Evolutionary conservation across 1,284 basidiomycete species (phyloP), one percentile per base, ranked within the genome.

Genomic region (Bjerkandera adusta): DNA sequence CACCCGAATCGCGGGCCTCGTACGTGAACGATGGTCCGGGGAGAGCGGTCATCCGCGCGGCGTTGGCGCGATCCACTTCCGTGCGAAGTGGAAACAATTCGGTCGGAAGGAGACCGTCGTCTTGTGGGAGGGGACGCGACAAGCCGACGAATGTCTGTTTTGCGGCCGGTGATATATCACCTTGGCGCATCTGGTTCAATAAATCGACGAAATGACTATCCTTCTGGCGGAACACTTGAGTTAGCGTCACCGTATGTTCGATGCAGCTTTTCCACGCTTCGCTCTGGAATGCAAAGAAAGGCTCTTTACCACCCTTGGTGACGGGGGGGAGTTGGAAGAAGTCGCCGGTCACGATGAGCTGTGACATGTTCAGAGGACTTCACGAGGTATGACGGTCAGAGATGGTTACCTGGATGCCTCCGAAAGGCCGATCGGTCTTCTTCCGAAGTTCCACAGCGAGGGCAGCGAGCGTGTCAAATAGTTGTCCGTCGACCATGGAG

Each of bases 311-410:
- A n/a, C 65, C 65, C 53, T 77, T 77, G 12, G 75, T 77, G 10
- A 99, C 93, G 0, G 97, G 96, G 1, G 97, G 97, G 5, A 99
- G 73, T 66, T 99, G 95, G 68, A 92, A 97, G 68, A 98, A 99
- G 63, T 99, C 95, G 18, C 95, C 95, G 1, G 92, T 95, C 11
- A 97, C 76, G 51, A 95, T 81, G 50, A 99, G 70, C 85, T 85
- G 65, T n/a, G n/a, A n/a, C n/a, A n/a, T n/a, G 1, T 13, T 25
- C 15, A 38, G 27, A 4, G 22, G 24, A 21, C 26, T 16, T 29
- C 6, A 30, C 37, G 10, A 3, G 5, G 13, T 1, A 16, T 13
- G 7, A 29, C 25, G 3, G 4, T 5, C 4, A 41, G 5, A 16
- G 25, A 15, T 22, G 26, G 15, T 29, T 32, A 89, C 89, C 75